Evolutionary conservation across 441 rosid genomes (phyloP).

Genomic region (Omphalea diandra): DNA sequence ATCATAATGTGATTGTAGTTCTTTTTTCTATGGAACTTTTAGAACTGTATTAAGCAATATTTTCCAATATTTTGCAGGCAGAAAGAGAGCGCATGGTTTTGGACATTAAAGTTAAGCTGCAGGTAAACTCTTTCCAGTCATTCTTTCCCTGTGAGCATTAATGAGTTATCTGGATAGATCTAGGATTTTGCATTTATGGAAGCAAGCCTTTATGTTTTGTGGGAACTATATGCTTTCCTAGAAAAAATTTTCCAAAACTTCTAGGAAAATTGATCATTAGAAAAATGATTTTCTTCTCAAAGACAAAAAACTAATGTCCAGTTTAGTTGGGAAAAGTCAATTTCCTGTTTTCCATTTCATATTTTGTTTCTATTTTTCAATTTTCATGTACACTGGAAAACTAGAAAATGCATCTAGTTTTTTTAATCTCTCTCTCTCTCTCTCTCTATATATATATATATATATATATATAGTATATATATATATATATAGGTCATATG

Average conservation of each 20-base stretch:
- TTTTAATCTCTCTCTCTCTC: neutral
- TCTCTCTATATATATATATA: no score
- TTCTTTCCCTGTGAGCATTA: neutral
- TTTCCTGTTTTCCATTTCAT: neutral
- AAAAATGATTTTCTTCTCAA: no score
- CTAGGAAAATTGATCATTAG: no score
- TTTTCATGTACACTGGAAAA: no score
- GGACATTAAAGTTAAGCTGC: constrained; percentile 98
- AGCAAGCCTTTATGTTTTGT: no score
- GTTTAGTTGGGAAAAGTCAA: neutral
- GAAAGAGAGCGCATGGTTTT: constrained; percentile 99
- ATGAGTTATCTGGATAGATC: constrained; percentile 8
- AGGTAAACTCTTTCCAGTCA: constrained; percentile 43
- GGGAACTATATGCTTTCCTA: neutral
- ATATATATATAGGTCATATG: neutral
- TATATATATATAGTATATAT: neutral
- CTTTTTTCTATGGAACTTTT: constrained; percentile 19
- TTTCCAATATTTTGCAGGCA: constrained; percentile 51
- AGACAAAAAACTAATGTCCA: constrained; percentile 1
- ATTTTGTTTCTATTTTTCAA: no score
- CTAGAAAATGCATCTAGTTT: neutral
- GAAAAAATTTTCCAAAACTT: neutral
- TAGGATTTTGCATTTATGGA: constrained; percentile 14
- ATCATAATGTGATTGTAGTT: constrained; percentile 23
- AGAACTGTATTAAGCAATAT: constrained; percentile 15